phyloP scores from a whole-genome alignment of 257 asterid genomes.

The Penstemon newberryi region DNA sequence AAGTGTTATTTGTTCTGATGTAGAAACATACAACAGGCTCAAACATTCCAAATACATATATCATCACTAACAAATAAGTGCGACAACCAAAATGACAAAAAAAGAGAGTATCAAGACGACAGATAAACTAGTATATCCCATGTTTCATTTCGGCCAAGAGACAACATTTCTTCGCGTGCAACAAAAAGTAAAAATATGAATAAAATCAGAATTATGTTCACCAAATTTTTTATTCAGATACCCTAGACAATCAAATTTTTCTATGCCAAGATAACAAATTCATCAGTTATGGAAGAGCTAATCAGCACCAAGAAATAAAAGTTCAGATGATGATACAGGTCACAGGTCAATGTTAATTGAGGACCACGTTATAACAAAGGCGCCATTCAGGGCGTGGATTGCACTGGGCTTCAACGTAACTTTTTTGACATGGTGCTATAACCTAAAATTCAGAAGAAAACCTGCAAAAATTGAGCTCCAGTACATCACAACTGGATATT shows the following conservation, averaged over 20 bases:
- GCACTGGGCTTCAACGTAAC: background rate
- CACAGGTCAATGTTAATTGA: background rate
- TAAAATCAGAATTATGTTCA: background rate
- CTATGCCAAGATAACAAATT: background rate
- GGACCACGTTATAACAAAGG: background rate
- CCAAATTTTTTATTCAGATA: background rate
- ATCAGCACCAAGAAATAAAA: background rate
- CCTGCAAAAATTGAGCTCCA: too few species aligned
- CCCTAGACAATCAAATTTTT: background rate
- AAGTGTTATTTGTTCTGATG: background rate
- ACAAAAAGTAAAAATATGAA: background rate
- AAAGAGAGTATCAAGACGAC: background rate
- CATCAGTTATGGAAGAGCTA: background rate
- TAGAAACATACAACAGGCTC: background rate
- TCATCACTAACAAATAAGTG: slow-evolving; percentile 12
- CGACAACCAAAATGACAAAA: background rate
- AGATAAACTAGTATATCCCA: background rate
- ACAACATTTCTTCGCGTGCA: slow-evolving; percentile 3
- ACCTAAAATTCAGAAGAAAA: background rate
- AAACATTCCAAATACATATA: background rate
- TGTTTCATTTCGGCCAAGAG: background rate
- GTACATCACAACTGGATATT: background rate
- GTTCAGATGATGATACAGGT: background rate
- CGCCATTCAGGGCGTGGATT: background rate
- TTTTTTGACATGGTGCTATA: background rate